Evolutionary conservation across 805 yeast species (phyloP).

Genomic region (Ogataea minuta): DNA sequence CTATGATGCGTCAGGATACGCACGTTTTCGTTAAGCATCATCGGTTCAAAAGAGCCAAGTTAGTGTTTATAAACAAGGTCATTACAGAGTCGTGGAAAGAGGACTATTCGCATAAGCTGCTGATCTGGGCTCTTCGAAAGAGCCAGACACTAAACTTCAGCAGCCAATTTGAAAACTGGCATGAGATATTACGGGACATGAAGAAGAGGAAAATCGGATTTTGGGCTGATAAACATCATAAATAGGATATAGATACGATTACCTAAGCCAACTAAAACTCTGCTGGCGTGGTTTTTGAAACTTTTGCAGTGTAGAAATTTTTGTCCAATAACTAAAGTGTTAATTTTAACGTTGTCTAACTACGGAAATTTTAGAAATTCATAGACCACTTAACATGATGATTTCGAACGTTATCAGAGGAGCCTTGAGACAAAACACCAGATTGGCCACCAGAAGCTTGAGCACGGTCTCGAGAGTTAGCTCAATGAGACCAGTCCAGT

Average conservation of each 20-base stretch:
- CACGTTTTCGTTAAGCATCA: conserved; percentile 15
- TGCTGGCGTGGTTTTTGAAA: conserved; percentile 13
- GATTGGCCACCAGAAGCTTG: conserved; percentile 27
- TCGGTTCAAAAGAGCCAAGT: conserved; percentile 13
- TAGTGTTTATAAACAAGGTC: conserved; percentile 23
- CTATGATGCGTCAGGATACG: conserved; percentile 19
- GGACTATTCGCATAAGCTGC: conserved; percentile 2
- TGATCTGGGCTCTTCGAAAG: conserved; percentile 30
- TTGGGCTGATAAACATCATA: conserved; percentile 32
- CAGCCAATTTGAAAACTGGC: conserved; percentile 23
- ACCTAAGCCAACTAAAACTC: conserved; percentile 1
- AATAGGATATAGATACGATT: not conserved
- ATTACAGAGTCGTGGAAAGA: conserved; percentile 23
- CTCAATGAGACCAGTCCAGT: conserved; percentile 19
- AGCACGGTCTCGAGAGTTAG: conserved; percentile 16
- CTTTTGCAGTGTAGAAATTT: conserved; percentile 13
- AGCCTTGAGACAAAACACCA: conserved; percentile 34
- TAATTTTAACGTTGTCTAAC: conserved; percentile 20
- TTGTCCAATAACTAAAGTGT: conserved; percentile 26
- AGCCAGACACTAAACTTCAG: conserved; percentile 5
- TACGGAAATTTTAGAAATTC: conserved; percentile 7
- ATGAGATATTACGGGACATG: conserved; percentile 22
- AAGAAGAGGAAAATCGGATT: conserved; percentile 24
- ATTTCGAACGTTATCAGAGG: conserved; percentile 36
- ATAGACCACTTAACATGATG: conserved; percentile 23